Conservation (phyloP, 2,329 filamentous ascomycete genomes). For the Cladosporium sp. region DNA sequence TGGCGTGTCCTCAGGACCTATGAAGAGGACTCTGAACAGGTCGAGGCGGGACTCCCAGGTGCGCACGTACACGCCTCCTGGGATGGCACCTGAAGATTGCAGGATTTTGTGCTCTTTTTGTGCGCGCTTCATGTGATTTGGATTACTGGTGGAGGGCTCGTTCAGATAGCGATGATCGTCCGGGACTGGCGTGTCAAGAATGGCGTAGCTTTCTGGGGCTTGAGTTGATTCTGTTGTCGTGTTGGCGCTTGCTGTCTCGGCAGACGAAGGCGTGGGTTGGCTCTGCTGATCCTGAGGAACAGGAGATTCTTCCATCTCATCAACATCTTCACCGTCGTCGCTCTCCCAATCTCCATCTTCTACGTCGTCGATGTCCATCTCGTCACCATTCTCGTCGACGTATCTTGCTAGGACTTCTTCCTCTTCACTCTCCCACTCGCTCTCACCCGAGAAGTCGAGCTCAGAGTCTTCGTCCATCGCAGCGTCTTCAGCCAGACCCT, state of each 20-base stretch:
- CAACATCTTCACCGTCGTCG: conserved; percentile 25
- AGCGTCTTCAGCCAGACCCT: conserved; percentile 28
- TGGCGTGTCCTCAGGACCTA: conserved; percentile 56
- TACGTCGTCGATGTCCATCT: conserved; percentile 39
- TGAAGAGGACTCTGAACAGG: conserved; percentile 54
- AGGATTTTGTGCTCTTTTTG: conserved; percentile 58
- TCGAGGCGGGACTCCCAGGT: conserved; percentile 58
- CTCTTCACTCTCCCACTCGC: conserved; percentile 22
- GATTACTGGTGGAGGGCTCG: conserved; percentile 20
- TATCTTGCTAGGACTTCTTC: conserved; percentile 33
- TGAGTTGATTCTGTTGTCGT: background rate
- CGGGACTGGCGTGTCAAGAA: conserved; percentile 42
- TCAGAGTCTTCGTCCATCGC: conserved; percentile 9
- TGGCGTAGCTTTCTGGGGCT: conserved; percentile 21
- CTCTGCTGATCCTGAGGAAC: background rate
- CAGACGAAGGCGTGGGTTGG: background rate
- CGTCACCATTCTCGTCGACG: conserved; percentile 42
- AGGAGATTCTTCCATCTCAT: conserved; percentile 11
- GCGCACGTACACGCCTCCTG: conserved; percentile 54
- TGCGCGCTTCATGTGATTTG: conserved; percentile 46
- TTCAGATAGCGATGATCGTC: conserved; percentile 39
- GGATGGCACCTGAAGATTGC: conserved; percentile 42
- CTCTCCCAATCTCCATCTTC: conserved; percentile 42
- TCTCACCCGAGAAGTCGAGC: conserved; percentile 20
- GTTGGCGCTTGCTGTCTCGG: background rate